Base-by-base conservation (phyloP, 2,329 filamentous ascomycete species). In the Lizonia empirigonia region DNA sequence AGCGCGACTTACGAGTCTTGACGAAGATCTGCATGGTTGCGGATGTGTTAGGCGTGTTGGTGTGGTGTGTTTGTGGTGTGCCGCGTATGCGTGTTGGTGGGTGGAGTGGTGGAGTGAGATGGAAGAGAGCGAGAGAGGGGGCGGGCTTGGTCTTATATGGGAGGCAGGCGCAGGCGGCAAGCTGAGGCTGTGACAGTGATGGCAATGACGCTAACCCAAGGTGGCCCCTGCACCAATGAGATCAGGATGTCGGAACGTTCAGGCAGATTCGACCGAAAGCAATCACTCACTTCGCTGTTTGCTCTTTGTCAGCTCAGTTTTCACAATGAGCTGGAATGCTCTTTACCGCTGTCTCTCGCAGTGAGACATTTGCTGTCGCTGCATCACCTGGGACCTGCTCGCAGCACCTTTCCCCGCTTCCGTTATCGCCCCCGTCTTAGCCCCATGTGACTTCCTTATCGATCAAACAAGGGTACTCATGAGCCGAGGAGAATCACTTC, bases 21-120 rank as follows among this genome's bases (percentile, higher is more conserved):
- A 96, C 92, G 78, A 96, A 97, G 83, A 97, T 96, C 84, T 96
- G 92, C 92, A 96, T 95, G 77, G 16, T 56, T 56, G 55, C 42
- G 32, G 35, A 18, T 44, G 53, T 44, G 38, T 50, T 37, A 40
- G 44, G 15, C 45, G 35, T 39, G 30, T 9, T 44, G 53, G 44
- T 36, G 41, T 46, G 41, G 50, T 57, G 53, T 57, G 49, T 49
- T 23, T 48, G 39, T 44, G 35, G 51, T 50, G 26, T 40, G 41
- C 33, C 46, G 53, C 35, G 45, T 40, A 22, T 45, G 52, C 36
- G 42, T 51, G 41, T 50, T 46, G 39, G 45, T 44, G 20, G 33
- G 44, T 20, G 50, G 51, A 34, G 48, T 29, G 45, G 50, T 50
- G 48, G 50, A 40, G 41, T 56, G 50, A 32, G 42, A 50, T 50